Conservation (phyloP, 148 eudicot genomes). For the Arctostaphylos glauca region DNA sequence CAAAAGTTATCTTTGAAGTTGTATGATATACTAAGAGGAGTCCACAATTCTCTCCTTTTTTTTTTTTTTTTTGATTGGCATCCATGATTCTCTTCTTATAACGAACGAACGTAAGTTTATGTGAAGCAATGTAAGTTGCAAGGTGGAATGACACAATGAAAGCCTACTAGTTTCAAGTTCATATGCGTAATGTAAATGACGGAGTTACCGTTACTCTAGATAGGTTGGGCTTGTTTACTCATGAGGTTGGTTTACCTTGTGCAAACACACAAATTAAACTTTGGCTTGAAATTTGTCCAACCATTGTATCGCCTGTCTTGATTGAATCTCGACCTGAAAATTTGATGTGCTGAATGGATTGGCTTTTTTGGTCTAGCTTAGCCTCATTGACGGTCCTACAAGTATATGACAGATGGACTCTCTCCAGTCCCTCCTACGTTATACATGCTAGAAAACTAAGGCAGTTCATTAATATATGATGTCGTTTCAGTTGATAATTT, state of each 20-base stretch:
- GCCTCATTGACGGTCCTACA: too few relatives aligned
- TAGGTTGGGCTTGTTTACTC: background rate
- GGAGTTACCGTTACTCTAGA: background rate
- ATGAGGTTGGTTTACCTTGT: background rate
- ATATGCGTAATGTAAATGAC: background rate
- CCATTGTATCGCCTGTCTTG: background rate
- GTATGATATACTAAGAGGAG: background rate
- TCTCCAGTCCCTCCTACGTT: background rate
- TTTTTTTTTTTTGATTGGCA: too few relatives aligned
- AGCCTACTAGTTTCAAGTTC: background rate
- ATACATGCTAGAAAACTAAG: background rate
- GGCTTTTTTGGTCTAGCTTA: background rate
- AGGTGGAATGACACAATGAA: background rate
- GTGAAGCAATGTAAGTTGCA: background rate
- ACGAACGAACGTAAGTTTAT: background rate
- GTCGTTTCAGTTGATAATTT: background rate
- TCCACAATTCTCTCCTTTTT: background rate
- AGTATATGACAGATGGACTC: too few relatives aligned
- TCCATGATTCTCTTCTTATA: background rate
- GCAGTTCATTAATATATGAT: background rate
- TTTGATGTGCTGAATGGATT: background rate
- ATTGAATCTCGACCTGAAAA: background rate
- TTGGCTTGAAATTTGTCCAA: background rate
- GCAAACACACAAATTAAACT: background rate
- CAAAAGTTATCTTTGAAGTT: background rate